Evolutionary conservation across 495 filamentous ascomycete species (phyloP), one percentile per base, ranked within the genome.

Genomic region (Xylaria curta): DNA sequence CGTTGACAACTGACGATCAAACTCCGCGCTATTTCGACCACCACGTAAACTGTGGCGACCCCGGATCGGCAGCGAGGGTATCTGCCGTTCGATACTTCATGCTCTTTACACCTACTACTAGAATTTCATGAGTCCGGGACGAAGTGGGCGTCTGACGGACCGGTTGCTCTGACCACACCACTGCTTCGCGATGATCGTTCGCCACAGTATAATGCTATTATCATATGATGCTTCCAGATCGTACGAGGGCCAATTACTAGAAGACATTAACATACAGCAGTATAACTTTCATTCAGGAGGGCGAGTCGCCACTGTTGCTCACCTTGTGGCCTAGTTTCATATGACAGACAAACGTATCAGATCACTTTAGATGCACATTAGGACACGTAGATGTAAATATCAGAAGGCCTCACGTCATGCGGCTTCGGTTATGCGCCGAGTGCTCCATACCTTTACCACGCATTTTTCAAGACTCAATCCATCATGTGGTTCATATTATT

Each of bases 1-100:
- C 61, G 62, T 59, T 38, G 53, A 28, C 38, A 66, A 56, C 69
- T 54, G 69, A 66, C 28, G 69, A 59, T 62, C 59, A 66, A 71
- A 46, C 69, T 53, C 26, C 36, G 59, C 59, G 46, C 46, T n/a
- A 19, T 36, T 38, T 61, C 15, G 53, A 42, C 31, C 4, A 53
- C 28, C 19, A 69, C 60, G 38, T 61, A 26, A 36, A 40, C 28
- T 49, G 53, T 62, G 58, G 56, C 42, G 28, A 70, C 68, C 68
- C 44, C 58, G 44, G 58, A 70, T 61, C 56, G 28, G 51, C 56
- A 44, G 42, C 10, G 65, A 56, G 33, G 36, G 21, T 56, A 49
- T 67, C 49, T 67, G 19, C 56, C 56, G 42, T 21, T 44, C 42
- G 46, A 63, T 61, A 61, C 54, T 49, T 51, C 53, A 63, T 49